Conservation (phyloP, 148 eudicot genomes). For the Amaranthus cruentus region DNA sequence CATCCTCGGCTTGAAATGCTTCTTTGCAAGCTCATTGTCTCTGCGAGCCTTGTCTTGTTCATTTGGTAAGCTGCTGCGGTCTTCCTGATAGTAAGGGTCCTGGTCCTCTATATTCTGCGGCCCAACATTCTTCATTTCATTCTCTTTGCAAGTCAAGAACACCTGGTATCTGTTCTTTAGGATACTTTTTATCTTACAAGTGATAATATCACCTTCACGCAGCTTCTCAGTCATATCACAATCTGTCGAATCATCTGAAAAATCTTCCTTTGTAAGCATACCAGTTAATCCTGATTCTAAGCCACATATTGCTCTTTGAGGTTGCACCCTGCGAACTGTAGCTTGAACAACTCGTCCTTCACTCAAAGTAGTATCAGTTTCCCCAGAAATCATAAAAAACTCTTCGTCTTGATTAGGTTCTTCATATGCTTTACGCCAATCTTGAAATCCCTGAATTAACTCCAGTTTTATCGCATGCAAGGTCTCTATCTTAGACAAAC, state of each 20-base stretch:
- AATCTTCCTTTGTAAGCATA: conserved; percentile 71
- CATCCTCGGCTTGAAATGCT: conserved; percentile 86
- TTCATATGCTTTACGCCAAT: conserved; percentile 64
- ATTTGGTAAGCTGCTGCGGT: conserved; percentile 44
- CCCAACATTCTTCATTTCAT: conserved; percentile 61
- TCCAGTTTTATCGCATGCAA: conserved; percentile 64
- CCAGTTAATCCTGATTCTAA: conserved; percentile 91
- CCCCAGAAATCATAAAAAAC: conserved; percentile 84
- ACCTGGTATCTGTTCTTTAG: conserved; percentile 70
- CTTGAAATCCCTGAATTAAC: conserved; percentile 90
- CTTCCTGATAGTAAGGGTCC: conserved; percentile 89
- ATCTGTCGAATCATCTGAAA: conserved; percentile 80
- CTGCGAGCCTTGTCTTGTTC: conserved; percentile 77
- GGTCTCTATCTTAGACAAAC: conserved; percentile 62
- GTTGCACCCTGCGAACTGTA: conserved; percentile 82
- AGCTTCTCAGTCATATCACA: conserved; percentile 79
- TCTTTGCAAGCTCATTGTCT: conserved; percentile 81
- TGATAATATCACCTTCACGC: conserved; percentile 77
- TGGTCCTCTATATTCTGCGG: conserved; percentile 35
- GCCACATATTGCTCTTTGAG: conserved; percentile 65
- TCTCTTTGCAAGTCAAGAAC: conserved; percentile 68
- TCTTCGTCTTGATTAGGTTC: conserved; percentile 81
- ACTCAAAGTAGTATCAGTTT: conserved; percentile 74
- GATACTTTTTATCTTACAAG: conserved; percentile 72
- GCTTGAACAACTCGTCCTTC: conserved; percentile 91